Evolutionary conservation across 78 protist species (phyloP), one percentile per base, ranked within the genome.

Genomic region (Dictyostelium firmibasis): DNA sequence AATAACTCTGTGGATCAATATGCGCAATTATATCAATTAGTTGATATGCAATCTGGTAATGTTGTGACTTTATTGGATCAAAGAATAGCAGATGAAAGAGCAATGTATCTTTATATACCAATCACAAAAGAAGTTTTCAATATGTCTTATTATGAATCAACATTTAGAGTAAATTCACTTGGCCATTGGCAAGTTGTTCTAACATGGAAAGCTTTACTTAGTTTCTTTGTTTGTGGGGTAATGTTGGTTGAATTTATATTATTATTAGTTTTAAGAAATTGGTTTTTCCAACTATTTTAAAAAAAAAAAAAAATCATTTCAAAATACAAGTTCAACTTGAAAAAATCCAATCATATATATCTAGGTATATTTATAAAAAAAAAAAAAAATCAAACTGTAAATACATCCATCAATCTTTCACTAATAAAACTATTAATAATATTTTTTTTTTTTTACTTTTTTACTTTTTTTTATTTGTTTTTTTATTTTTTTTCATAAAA

Each of bases 131-230:
- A 89, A 43, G 94, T 89, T 3, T 89, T 89, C 29, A 89, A 89
- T 38, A 89, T 89, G 94, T 44, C 94, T 14, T 89, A 89, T 60
- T 89, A 57, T 81, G 88, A 89, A 70, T 81, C 94, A 16, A 89
- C 94, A 14, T 89, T 89, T 70, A 78, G 83, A 89, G 62, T 89
- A 14, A 89, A 89, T 89, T 47, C 94, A 18, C 31, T 89, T 14
- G 94, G 94, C 0, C 87, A 81, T 11, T 89, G 94, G 94, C 33
- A 89, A 70, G 83, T 89, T 1, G 36, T 70, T 6, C 25, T 89
- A 33, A 89, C 94, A 1, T 89, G 94, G 94, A 89, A 89, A 70
- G 84, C 87, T 13, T 33, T 89, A 25, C 53, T 89, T 36, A 81
- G 88, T 23, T 78, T 89, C 23, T 47, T 89, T 70, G 94, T 89